These are phyloP conservation scores for Coniochaeta sp. DNA, from an alignment of 2,329 filamentous ascomycete species.

Conservation along the genomic window DNA sequence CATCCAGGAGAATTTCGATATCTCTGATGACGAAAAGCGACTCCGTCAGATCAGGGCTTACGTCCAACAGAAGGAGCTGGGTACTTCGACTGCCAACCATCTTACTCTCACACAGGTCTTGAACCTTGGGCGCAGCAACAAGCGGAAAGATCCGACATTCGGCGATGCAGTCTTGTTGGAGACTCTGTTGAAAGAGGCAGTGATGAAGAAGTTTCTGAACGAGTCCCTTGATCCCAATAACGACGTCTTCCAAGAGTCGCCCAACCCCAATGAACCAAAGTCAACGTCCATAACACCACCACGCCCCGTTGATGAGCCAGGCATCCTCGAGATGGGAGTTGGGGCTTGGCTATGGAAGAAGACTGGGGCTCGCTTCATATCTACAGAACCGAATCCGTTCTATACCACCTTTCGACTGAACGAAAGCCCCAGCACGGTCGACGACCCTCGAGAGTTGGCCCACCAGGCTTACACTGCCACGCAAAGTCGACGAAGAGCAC, in stretches of 20 bases:
- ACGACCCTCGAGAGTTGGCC: conserved; percentile 83
- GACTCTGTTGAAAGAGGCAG: conserved; percentile 93
- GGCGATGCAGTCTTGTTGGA: conserved; percentile 87
- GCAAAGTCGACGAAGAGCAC: conserved; percentile 75
- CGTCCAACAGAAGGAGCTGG: conserved; percentile 81
- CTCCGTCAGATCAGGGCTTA: conserved; percentile 95
- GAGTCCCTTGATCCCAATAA: conserved; percentile 46
- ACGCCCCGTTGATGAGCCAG: conserved; percentile 18
- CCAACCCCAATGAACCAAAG: conserved; percentile 25
- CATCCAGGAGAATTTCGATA: conserved; percentile 98
- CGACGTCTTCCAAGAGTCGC: conserved; percentile 24
- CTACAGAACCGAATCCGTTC: conserved; percentile 86
- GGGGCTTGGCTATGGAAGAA: conserved; percentile 57
- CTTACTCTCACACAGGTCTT: conserved; percentile 69
- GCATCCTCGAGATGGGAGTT: conserved; percentile 47
- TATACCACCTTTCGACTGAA: conserved; percentile 66
- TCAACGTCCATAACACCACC: conserved; percentile 18
- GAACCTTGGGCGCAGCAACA: conserved; percentile 50
- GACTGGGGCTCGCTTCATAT: conserved; percentile 46
- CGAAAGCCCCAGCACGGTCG: conserved; percentile 65
- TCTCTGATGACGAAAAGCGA: conserved; percentile 96
- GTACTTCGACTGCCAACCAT: conserved; percentile 59
- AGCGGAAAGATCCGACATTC: conserved; percentile 79
- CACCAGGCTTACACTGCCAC: conserved; percentile 82
- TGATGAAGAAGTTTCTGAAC: conserved; percentile 90